Evolutionary conservation across 768 basidiomycete species (phyloP).

Genomic region (Trametes villosa): DNA sequence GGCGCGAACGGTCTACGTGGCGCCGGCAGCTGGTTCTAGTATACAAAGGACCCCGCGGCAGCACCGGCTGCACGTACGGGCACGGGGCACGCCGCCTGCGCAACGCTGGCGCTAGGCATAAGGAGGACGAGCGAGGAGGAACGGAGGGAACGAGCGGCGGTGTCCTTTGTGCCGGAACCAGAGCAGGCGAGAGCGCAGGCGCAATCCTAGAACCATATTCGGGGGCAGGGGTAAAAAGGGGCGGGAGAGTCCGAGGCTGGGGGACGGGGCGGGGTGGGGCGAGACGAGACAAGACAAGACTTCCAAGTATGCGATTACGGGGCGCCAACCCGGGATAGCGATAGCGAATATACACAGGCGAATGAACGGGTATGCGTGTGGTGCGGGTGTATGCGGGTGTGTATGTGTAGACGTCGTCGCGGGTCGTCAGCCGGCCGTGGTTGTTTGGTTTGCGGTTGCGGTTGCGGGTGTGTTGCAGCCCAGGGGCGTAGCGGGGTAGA

Average conservation of each 20-base stretch:
- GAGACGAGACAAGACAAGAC: neutral
- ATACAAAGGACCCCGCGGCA: slow-evolving; percentile 9
- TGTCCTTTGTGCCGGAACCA: slow-evolving; percentile 31
- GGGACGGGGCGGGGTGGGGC: neutral
- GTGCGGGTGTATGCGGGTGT: slow-evolving; percentile 23
- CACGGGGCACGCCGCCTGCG: slow-evolving; percentile 6
- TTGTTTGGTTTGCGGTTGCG: too few species aligned
- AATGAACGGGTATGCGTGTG: slow-evolving; percentile 21
- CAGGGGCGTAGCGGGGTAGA: neutral
- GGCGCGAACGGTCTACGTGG: slow-evolving; percentile 11
- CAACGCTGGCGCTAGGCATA: neutral
- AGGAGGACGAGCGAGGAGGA: neutral
- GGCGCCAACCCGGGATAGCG: slow-evolving; percentile 23
- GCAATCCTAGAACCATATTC: slow-evolving; percentile 11
- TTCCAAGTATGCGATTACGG: slow-evolving; percentile 20
- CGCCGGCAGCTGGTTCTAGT: slow-evolving; percentile 4
- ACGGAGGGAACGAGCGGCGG: slow-evolving; percentile 24
- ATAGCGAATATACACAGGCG: slow-evolving; percentile 27
- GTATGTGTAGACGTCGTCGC: slow-evolving; percentile 14
- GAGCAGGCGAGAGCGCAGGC: slow-evolving; percentile 19
- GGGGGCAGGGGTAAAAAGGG: slow-evolving; percentile 1
- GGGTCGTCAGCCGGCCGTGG: slow-evolving; percentile 19
- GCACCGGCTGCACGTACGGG: slow-evolving; percentile 12
- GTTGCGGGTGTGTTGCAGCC: slow-evolving; percentile 2
- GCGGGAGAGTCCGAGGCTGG: neutral